Evolutionary conservation across 352 stramenopile species (phyloP).

Genomic region (Globisporangium nagaii): DNA sequence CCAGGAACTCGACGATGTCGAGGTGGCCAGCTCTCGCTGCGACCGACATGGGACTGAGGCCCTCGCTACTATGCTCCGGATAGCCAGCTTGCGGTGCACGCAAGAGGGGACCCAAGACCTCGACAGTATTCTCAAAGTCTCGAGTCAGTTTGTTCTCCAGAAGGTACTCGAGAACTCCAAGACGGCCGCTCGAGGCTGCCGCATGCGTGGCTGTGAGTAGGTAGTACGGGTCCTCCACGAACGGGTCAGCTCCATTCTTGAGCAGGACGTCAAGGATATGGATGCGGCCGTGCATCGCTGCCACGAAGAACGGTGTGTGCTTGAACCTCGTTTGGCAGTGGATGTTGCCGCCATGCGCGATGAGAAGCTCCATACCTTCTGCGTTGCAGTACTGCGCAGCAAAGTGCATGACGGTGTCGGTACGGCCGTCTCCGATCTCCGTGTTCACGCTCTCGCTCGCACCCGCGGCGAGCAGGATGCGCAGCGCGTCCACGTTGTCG

Average conservation of each 20-base stretch:
- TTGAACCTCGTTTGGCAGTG: not conserved
- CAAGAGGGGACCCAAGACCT: no score
- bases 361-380: slow-evolving; percentile 1
- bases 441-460: slow-evolving; percentile 4
- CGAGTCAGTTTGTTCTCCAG: not conserved
- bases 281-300: slow-evolving; percentile 21
- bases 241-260: slow-evolving; percentile 10
- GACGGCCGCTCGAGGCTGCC: not conserved
- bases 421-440: not conserved
- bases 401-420: slow-evolving; percentile 5
- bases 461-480: not conserved
- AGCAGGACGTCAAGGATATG: slow-evolving; percentile 8
- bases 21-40: slow-evolving; percentile 1
- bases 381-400: not conserved
- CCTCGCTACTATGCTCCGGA: not conserved
- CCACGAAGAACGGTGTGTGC: slow-evolving; percentile 13
- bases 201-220: not conserved
- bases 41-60: slow-evolving; percentile 2
- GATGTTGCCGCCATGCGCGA: not conserved
- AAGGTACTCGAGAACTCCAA: slow-evolving; percentile 1
- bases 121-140: slow-evolving; percentile 3
- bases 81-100: no score
- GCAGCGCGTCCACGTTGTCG: not conserved
- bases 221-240: not conserved
- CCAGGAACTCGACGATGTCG: slow-evolving; percentile 1